Evolutionary conservation across 495 filamentous ascomycete species (phyloP), one percentile per base, ranked within the genome.

Genomic region (Aspergillus ostianus): DNA sequence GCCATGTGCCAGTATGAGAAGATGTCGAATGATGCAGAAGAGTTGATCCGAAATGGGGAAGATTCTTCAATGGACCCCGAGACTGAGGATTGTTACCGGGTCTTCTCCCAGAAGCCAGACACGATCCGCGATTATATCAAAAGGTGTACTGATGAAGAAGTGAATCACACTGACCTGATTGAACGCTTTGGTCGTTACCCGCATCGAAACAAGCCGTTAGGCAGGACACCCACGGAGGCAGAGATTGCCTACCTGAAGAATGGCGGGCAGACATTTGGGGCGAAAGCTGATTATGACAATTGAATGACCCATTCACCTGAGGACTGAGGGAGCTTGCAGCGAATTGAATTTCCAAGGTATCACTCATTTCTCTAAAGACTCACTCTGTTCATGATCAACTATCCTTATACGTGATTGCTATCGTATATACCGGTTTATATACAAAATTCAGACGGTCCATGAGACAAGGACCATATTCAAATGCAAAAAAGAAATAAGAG

Each of bases 1-100:
- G 65, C 66, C 2, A 9, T 69, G 9, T 41, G 62, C n/a, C 41
- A 58, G 47, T 67, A 70, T 17, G 65, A 64, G 10, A 61, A 64
- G 29, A 57, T 57, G 49, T 41, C 36, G 13, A 41, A 41, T 12
- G 36, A 41, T 12, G 36, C 36, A 41, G 36, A 41, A 12, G 36
- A 41, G 36, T 17, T 41, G 13, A 41, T 41, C 36, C 36, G 36
- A 41, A 41, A 15, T 41, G 36, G 13, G 13, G 15, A 41, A 10
- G 36, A 41, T 15, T 41, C 36, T 15, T 41, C 36, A 41, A 41
- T 41, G 36, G 36, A 41, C 10, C 36, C 36, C 36, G 36, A 41
- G 36, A 41, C 36, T 15, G 36, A 41, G 13, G 13, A 41, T 41
- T 41, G 36, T 10, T 41, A 41, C 13, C 36, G 13, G 36, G 13